phyloP scores from a whole-genome alignment of 108 stramenopile species.

The Cyclostephanos invisitatus region DNA sequence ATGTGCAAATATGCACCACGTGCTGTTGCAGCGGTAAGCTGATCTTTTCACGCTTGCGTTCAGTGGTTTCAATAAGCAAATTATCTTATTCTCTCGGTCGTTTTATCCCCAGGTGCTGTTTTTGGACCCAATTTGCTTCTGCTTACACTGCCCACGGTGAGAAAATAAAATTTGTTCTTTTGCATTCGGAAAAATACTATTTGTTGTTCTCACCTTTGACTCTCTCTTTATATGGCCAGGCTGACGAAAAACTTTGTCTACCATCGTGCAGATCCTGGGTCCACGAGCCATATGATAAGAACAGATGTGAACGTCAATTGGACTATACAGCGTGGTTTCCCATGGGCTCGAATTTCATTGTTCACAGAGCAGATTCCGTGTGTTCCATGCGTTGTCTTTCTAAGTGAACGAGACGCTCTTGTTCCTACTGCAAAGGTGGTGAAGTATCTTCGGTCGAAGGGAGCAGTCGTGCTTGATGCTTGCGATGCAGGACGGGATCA shows the following conservation, averaged over 20 bases:
- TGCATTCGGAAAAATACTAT: not conserved
- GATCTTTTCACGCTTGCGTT: not conserved
- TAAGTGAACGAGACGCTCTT: conserved; percentile 76
- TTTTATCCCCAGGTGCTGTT: conserved; percentile 36
- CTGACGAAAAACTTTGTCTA: conserved; percentile 85
- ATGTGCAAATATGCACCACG: conserved; percentile 79
- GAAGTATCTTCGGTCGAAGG: conserved; percentile 65
- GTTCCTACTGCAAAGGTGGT: conserved; percentile 73
- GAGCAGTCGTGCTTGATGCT: conserved; percentile 56
- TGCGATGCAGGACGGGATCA: conserved; percentile 40
- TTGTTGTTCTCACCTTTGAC: not conserved
- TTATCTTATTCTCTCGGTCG: not conserved
- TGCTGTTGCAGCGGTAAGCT: conserved; percentile 63
- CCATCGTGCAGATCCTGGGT: conserved; percentile 75
- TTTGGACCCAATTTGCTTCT: conserved; percentile 88
- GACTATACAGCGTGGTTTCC: conserved; percentile 85
- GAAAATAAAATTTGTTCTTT: not conserved
- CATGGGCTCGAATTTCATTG: conserved; percentile 80
- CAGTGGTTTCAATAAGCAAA: not conserved
- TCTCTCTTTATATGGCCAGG: not conserved
- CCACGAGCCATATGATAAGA: conserved; percentile 72
- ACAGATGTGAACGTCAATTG: conserved; percentile 83
- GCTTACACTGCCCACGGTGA: conserved; percentile 66
- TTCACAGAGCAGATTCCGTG: conserved; percentile 74
- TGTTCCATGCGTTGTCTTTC: conserved; percentile 73